Evolutionary conservation across 208 protist genomes (phyloP), one percentile per base, ranked within the genome.

Genomic region (Leishmania braziliensis): DNA sequence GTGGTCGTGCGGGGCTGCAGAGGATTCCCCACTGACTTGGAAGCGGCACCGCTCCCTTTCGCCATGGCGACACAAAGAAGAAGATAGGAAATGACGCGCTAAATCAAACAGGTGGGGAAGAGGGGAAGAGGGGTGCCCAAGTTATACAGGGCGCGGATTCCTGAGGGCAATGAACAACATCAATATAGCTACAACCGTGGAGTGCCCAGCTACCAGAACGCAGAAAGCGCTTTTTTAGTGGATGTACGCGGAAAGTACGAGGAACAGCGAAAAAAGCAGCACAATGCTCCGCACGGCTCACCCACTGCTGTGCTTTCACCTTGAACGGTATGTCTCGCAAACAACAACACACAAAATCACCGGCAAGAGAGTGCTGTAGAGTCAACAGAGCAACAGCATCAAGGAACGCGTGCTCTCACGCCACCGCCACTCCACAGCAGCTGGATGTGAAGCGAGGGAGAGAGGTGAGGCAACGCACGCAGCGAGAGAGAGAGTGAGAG

Each of bases 1-100:
- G 65, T 71, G 29, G 66, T 88, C 23, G 91, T 95, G 56, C 77
- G 82, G 14, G 92, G 93, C 77, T 97, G 91, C 56, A 93, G 83
- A 43, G 68, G 12, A 53, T 89, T 90, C 8, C 43, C 60, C 5
- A 72, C 76, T 9, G 76, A 3, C 39, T 53, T 66, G 14, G 18
- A 36, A 14, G 62, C 48, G 3, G 62, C 58, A 18, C 12, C n/a
- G 29, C 63, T 77, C 23, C 62, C 26, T 50, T 81, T 81, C 16
- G 76, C 60, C 76, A 85, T 85, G n/a, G n/a, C 51, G 12, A 16
- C 69, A 74, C 65, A 8, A 5, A 26, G n/a, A 39, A 10, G 39
- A 29, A 5, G 26, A 3, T 5, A 33, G 10, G 56, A 29, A 63
- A 63, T 63, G 58, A 63, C 26, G 26, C 8, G 20, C 58, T 46